Evolutionary conservation across 1,284 basidiomycete genomes (phyloP).

Genomic region (Mycena citricolor): DNA sequence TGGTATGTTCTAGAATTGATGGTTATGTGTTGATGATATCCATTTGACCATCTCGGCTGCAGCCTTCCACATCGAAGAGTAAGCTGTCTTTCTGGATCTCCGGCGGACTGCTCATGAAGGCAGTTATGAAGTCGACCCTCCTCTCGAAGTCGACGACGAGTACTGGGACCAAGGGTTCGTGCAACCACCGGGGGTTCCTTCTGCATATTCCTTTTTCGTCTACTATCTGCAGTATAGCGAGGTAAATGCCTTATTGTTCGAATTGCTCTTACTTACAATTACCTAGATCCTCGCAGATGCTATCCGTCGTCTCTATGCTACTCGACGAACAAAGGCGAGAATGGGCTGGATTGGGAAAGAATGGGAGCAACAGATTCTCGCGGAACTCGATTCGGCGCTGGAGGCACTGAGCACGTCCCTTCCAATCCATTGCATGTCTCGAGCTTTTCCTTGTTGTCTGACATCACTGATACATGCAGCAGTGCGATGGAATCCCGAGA

Average conservation of each 20-base stretch:
- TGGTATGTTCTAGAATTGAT: no score
- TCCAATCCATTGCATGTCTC: no score
- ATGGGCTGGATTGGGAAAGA: not conserved
- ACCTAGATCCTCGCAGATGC: not conserved
- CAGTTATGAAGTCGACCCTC: slow-evolving; percentile 1
- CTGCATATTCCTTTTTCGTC: not conserved
- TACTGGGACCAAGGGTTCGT: not conserved
- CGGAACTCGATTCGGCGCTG: not conserved
- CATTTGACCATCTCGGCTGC: no score
- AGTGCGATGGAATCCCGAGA: no score
- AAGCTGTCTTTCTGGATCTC: no score
- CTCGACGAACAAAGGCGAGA: not conserved
- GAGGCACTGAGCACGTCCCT: not conserved
- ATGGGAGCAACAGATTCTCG: not conserved
- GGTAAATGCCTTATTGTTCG: not conserved
- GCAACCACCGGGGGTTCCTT: not conserved
- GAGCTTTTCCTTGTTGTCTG: no score
- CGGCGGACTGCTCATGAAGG: no score
- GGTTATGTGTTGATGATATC: no score
- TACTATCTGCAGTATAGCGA: slow-evolving; percentile 6
- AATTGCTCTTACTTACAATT: not conserved
- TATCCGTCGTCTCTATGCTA: not conserved
- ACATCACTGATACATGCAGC: no score
- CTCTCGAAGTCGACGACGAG: slow-evolving; percentile 1
- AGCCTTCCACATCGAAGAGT: no score